Evolutionary conservation across 257 asterid species (phyloP), one percentile per base, ranked within the genome.

Genomic region (Solanum boliviense): DNA sequence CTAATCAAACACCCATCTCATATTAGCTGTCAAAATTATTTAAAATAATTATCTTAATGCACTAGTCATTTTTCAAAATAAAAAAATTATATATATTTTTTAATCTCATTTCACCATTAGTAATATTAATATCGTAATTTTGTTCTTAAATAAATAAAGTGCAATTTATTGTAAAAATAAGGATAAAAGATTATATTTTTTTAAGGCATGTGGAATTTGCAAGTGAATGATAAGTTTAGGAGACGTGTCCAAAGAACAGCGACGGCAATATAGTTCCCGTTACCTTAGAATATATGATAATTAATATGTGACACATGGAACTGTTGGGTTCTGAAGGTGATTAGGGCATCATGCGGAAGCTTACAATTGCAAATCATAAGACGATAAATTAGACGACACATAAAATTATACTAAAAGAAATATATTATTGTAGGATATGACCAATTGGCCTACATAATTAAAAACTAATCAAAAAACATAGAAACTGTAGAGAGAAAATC

Each of bases 181-280:
- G 2, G 35, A 6, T 5, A 27, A 62, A 62, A n/a, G 0, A n/a
- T 5, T 67, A 25, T 5, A 11, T 5, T 67, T 25, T 67, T n/a
- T 67, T 5, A 67, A 25, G 20, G 4, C 1, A 10, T 15, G 4
- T 12, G 10, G 0, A 27, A 13, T 48, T 46, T 48, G 1, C 21
- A 48, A 48, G 18, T 46, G 16, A 46, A 5, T 46, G 20, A 46
- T 46, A 46, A 46, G 20, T 1, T 13, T 48, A 5, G 20, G 20
- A 48, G 21, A 2, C 0, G 23, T 52, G 60, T 5, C 8, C 9
- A 1, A 52, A 5, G 9, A 0, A 6, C 1, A 16, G 1, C 23
- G 1, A 16, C 4, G 6, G 0, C 18, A 46, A 13, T 46, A 5
- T 13, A 46, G 18, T 46, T 46, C 1, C 16, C 0, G 4, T 16